A percentile compares a stretch with the other conserved stretches of the same genome.
Evolutionary conservation across 1,139 yeast genomes (phyloP).

Genomic region (Yamadazyma mexicana): DNA sequence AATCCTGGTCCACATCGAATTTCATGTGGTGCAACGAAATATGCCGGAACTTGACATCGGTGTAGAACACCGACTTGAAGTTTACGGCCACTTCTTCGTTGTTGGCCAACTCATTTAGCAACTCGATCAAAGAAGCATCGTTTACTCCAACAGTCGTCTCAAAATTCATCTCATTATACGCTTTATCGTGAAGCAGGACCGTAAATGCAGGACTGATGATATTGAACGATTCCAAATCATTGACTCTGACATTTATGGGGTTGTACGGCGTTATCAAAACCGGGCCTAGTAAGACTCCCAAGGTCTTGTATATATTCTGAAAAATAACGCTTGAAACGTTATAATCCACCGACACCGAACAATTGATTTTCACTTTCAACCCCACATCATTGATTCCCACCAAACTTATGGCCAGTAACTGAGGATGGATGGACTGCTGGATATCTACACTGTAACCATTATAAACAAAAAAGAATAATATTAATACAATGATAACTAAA

Average conservation of each 20-base stretch:
- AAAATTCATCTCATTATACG: slow-evolving; percentile 12
- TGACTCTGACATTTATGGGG: slow-evolving; percentile 13
- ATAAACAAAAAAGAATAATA: slow-evolving; percentile 19
- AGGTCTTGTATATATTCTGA: slow-evolving; percentile 19
- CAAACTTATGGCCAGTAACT: slow-evolving; percentile 19
- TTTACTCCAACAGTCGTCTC: slow-evolving; percentile 13
- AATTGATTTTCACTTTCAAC: slow-evolving; percentile 24
- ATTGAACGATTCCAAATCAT: slow-evolving; percentile 15
- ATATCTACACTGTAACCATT: slow-evolving; percentile 20
- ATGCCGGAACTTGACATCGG: slow-evolving; percentile 11
- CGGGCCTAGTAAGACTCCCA: slow-evolving; percentile 9
- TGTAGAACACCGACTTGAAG: slow-evolving; percentile 11
- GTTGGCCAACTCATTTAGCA: slow-evolving; percentile 15
- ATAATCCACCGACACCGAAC: slow-evolving; percentile 26
- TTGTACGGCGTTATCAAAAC: slow-evolving; percentile 13
- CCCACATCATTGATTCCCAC: slow-evolving; percentile 25
- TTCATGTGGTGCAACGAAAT: slow-evolving; percentile 9
- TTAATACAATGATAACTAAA: slow-evolving; percentile 15
- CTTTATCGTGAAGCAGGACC: slow-evolving; percentile 10
- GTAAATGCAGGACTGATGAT: slow-evolving; percentile 11
- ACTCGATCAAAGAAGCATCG: slow-evolving; percentile 14
- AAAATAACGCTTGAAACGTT: slow-evolving; percentile 22
- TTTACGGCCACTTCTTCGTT: slow-evolving; percentile 13
- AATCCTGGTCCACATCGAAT: slow-evolving; percentile 14
- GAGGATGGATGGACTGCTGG: slow-evolving; percentile 20